Percentiles rank a stretch among this genome's conserved stretches.
Conservation (phyloP, 148 eudicot species). For the Persicaria tinctoria region DNA sequence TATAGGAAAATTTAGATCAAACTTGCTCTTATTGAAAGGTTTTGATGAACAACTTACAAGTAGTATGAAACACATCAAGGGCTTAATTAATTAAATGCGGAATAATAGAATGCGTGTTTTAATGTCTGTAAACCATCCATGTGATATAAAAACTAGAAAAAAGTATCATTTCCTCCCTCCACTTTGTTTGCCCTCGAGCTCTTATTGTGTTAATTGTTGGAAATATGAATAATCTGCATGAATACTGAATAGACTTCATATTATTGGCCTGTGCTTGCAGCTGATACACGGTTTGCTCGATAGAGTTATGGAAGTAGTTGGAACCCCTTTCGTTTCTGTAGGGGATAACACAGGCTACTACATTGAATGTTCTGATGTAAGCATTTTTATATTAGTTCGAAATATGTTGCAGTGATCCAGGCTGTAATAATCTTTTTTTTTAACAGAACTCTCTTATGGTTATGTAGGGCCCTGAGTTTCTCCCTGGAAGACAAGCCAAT, state of each 20-base stretch:
- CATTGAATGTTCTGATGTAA: slow-evolving; percentile 63
- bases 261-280: slow-evolving; percentile 35
- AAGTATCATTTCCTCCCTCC: no score
- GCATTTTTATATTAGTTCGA: slow-evolving; percentile 15
- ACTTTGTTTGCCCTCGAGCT: no score
- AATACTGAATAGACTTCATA: background rate
- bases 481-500: slow-evolving; percentile 78
- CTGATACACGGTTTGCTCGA: slow-evolving; percentile 82
- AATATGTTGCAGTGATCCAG: background rate
- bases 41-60: no score
- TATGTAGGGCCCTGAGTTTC: slow-evolving; percentile 75
- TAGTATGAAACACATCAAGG: no score
- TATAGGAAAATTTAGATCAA: no score
- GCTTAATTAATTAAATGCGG: no score
- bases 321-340: slow-evolving; percentile 56
- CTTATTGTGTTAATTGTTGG: background rate
- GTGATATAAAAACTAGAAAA: no score
- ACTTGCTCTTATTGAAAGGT: no score
- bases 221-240: background rate
- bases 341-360: slow-evolving; percentile 76
- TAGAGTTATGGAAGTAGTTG: slow-evolving; percentile 80
- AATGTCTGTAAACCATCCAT: no score
- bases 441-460: background rate
- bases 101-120: no score
- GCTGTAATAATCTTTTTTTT: background rate